Evolutionary conservation across 768 basidiomycete species (phyloP).

Genomic region (Trametes gibbosa): DNA sequence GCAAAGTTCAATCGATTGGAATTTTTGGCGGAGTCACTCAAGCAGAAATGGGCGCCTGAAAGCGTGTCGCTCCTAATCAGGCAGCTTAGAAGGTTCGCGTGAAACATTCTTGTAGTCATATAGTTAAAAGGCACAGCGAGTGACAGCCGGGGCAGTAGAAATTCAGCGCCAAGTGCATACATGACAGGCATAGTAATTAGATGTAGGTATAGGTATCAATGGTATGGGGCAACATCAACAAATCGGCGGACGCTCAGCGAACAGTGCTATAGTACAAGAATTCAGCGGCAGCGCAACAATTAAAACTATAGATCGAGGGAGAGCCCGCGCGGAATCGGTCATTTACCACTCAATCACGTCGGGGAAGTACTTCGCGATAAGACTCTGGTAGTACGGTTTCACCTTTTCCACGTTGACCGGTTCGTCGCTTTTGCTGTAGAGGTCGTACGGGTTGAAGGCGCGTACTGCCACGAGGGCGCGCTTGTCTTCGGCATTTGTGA

Average conservation of each 20-base stretch:
- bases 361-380: conserved; percentile 88
- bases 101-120: not conserved
- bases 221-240: not conserved
- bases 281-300: not conserved
- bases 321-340: not conserved
- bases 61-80: not conserved
- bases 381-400: conserved; percentile 76
- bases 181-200: not conserved
- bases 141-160: not conserved
- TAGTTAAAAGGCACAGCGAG: not conserved
- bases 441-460: conserved; percentile 92
- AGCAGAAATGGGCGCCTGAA: not conserved
- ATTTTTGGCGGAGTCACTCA: conserved; percentile 14
- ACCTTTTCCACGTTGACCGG: conserved; percentile 60
- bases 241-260: not conserved
- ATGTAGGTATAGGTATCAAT: not conserved
- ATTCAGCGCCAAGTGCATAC: not conserved
- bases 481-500: conserved; percentile 70
- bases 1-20: conserved; percentile 16
- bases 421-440: conserved; percentile 86
- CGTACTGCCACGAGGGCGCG: conserved; percentile 68
- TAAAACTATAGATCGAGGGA: not conserved
- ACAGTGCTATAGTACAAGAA: conserved; percentile 9
- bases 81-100: conserved; percentile 5
- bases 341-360: conserved; percentile 72